A percentile compares a stretch with the other conserved stretches of the same genome.
phyloP scores from a whole-genome alignment of 768 basidiomycete genomes.

The Boletus edulis region DNA sequence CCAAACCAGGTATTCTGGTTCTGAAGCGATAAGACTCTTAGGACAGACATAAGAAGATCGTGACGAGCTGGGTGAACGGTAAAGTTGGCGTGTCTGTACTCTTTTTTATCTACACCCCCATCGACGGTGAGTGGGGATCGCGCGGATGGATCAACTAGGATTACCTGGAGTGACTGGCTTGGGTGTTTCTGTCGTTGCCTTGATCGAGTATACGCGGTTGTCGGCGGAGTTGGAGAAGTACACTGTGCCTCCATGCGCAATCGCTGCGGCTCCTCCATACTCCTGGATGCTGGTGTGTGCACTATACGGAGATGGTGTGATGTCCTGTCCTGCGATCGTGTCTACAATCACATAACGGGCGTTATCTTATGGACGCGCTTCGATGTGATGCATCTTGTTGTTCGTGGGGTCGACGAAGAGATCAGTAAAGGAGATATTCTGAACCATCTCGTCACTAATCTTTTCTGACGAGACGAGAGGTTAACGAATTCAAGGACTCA shows the following conservation, averaged over 20 bases:
- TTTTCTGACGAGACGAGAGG: background rate
- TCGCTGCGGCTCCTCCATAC: slow-evolving; percentile 66
- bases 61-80: slow-evolving; percentile 51
- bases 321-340: slow-evolving; percentile 43
- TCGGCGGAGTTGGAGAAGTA: slow-evolving; percentile 61
- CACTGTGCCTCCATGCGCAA: slow-evolving; percentile 46
- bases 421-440: slow-evolving; percentile 37
- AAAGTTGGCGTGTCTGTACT: slow-evolving; percentile 63
- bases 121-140: background rate
- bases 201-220: slow-evolving; percentile 49
- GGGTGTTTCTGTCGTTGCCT: slow-evolving; percentile 26
- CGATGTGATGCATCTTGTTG: slow-evolving; percentile 50
- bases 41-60: slow-evolving; percentile 55
- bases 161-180: slow-evolving; percentile 63
- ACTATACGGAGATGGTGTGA: slow-evolving; percentile 55
- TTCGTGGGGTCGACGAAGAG: slow-evolving; percentile 53
- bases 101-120: slow-evolving; percentile 15
- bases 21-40: too few relatives aligned
- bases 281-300: slow-evolving; percentile 61
- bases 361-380: slow-evolving; percentile 55
- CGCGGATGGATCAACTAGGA: slow-evolving; percentile 3
- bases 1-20: too few relatives aligned
- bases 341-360: slow-evolving; percentile 59
- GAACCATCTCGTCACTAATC: background rate
- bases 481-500: slow-evolving; percentile 28